These are phyloP conservation scores for Thraustotheca clavata DNA, from an alignment of 352 stramenopile genomes.

Conservation along the genomic window DNA sequence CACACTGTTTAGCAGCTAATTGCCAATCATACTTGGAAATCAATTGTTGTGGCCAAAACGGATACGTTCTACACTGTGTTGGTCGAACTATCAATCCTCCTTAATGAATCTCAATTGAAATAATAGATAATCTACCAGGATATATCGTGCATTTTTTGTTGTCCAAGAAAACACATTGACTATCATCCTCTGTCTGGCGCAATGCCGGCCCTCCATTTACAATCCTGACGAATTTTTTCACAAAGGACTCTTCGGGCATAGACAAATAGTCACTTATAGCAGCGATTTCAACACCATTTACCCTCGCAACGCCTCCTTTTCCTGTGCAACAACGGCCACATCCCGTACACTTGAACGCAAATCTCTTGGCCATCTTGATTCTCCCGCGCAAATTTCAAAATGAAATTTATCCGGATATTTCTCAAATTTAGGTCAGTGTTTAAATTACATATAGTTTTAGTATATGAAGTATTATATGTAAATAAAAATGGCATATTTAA, in stretches of 20 bases:
- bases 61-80: constrained; percentile 73
- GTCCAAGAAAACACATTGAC: constrained; percentile 18
- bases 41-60: constrained; percentile 72
- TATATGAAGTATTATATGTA: too few relatives aligned
- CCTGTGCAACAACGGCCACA: constrained; percentile 78
- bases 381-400: background rate
- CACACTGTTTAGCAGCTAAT: constrained; percentile 45
- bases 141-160: constrained; percentile 57
- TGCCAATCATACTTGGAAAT: constrained; percentile 76
- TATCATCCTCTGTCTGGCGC: constrained; percentile 34
- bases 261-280: constrained; percentile 32
- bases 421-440: background rate
- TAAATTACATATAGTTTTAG: too few relatives aligned
- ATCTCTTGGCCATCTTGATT: background rate
- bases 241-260: constrained; percentile 30
- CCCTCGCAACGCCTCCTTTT: constrained; percentile 46
- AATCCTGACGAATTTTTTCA: constrained; percentile 28
- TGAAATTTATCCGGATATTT: background rate
- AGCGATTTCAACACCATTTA: constrained; percentile 51
- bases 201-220: constrained; percentile 22
- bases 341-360: constrained; percentile 53
- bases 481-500: too few relatives aligned
- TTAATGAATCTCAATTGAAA: too few relatives aligned
- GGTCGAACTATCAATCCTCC: constrained; percentile 43
- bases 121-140: constrained; percentile 28